Evolutionary conservation across 441 rosid species (phyloP).

Genomic region (Bocquillonia castaneifolia): DNA sequence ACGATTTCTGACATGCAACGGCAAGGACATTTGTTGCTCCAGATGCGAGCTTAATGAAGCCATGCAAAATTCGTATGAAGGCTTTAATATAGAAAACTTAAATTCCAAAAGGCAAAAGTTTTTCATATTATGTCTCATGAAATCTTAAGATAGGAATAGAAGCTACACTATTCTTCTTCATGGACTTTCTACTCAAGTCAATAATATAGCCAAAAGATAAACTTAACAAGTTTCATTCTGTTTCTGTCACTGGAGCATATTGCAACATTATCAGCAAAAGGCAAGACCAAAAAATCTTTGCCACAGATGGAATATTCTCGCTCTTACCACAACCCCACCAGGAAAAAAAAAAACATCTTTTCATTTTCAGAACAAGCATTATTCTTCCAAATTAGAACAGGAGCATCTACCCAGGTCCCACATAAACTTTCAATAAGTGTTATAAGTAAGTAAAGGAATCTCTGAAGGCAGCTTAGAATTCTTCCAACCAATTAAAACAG

Average conservation of each 20-base stretch:
- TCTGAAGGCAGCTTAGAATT: constrained; percentile 15
- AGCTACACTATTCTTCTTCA: too few relatives aligned
- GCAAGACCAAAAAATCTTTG: neutral
- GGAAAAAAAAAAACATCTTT: constrained; percentile 23
- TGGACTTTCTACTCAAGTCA: neutral
- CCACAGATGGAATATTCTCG: constrained; percentile 31
- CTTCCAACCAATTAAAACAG: constrained; percentile 16
- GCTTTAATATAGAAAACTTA: neutral
- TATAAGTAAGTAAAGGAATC: constrained; percentile 26
- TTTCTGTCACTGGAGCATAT: constrained; percentile 11
- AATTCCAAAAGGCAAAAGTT: neutral
- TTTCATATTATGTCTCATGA: too few relatives aligned
- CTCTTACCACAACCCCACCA: constrained; percentile 22
- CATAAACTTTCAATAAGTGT: constrained; percentile 18
- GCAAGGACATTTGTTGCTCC: neutral
- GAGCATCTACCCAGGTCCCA: constrained; percentile 36
- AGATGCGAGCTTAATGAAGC: neutral
- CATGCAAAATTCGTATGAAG: neutral
- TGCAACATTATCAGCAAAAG: constrained; percentile 4
- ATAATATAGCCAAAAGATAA: neutral
- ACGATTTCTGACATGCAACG: neutral
- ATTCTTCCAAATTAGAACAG: constrained; percentile 26
- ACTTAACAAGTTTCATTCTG: constrained; percentile 12
- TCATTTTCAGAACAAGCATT: constrained; percentile 21
- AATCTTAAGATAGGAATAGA: neutral